These are phyloP conservation scores for Olyra latifolia DNA, from an alignment of 176 grass and related monocot genomes.

Conservation along the genomic window DNA sequence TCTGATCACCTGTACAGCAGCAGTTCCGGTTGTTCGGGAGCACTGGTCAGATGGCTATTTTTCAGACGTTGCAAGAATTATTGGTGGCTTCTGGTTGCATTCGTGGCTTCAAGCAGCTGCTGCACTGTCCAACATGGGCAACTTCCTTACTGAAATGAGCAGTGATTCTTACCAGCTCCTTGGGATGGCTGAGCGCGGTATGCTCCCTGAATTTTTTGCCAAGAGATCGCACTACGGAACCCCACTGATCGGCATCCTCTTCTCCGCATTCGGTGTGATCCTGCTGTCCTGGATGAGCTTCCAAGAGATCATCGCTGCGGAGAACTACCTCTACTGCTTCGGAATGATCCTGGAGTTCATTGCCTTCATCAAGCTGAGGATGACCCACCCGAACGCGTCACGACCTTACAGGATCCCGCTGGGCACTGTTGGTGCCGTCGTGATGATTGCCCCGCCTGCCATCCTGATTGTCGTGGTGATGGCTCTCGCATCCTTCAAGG, in stretches of 20 bases:
- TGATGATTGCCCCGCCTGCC: conserved; percentile 73
- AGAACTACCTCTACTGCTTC: conserved; percentile 89
- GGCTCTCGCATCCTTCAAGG: conserved; percentile 55
- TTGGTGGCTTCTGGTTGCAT: conserved; percentile 70
- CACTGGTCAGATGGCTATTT: conserved; percentile 87
- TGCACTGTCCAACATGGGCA: conserved; percentile 88
- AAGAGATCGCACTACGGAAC: conserved; percentile 61
- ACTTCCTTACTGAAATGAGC: conserved; percentile 90
- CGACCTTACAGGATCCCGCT: conserved; percentile 75
- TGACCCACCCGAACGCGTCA: conserved; percentile 44
- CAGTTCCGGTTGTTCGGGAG: conserved; percentile 61
- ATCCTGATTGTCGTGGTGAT: conserved; percentile 69
- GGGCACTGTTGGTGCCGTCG: conserved; percentile 53
- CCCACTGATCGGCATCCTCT: conserved; percentile 75
- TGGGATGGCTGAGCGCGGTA: conserved; percentile 79
- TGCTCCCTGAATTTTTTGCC: conserved; percentile 73
- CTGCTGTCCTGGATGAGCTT: conserved; percentile 85
- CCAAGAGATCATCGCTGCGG: conserved; percentile 80
- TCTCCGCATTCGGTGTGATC: conserved; percentile 72
- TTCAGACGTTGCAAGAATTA: conserved; percentile 57
- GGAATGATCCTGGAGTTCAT: conserved; percentile 98
- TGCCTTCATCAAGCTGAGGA: conserved; percentile 74
- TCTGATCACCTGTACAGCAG: conserved; percentile 70
- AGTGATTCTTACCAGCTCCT: conserved; percentile 87
- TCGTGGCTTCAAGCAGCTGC: conserved; percentile 68